Evolutionary conservation across 805 yeast genomes (phyloP).

Genomic region (Candida pseudofarinosa): DNA sequence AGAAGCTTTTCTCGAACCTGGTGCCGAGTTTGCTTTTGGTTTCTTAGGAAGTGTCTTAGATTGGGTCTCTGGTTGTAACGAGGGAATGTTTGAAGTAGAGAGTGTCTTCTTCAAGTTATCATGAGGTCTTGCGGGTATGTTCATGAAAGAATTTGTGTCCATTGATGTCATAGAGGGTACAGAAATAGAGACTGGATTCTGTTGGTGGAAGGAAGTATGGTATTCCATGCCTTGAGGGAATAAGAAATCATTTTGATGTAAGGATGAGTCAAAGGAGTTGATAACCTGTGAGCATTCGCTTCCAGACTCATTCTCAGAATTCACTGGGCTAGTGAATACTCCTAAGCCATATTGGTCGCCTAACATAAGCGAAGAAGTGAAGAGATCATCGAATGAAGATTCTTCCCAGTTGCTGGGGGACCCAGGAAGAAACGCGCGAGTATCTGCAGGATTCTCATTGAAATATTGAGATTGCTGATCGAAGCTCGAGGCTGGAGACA

Average conservation of each 20-base stretch:
- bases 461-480: constrained; percentile 10
- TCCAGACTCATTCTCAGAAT: constrained; percentile 16
- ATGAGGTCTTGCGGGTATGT: not conserved
- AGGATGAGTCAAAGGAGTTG: not conserved
- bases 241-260: not conserved
- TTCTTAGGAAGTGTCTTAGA: constrained; percentile 15
- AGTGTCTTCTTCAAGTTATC: constrained; percentile 2
- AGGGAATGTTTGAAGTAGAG: constrained; percentile 1
- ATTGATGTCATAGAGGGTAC: not conserved
- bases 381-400: not conserved
- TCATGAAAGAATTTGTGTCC: not conserved
- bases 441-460: not conserved
- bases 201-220: not conserved
- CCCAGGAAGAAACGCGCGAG: not conserved
- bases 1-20: constrained; percentile 7
- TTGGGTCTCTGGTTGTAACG: not conserved
- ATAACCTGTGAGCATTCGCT: constrained; percentile 8
- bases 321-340: constrained; percentile 14
- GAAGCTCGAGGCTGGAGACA: not conserved
- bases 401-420: not conserved
- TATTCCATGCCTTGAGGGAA: not conserved
- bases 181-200: not conserved
- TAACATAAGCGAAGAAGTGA: not conserved
- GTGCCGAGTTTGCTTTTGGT: constrained; percentile 21
- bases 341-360: constrained; percentile 1